These are phyloP conservation scores for Malbranchea zuffiana DNA, from an alignment of 2,329 filamentous ascomycete genomes.

Conservation along the genomic window DNA sequence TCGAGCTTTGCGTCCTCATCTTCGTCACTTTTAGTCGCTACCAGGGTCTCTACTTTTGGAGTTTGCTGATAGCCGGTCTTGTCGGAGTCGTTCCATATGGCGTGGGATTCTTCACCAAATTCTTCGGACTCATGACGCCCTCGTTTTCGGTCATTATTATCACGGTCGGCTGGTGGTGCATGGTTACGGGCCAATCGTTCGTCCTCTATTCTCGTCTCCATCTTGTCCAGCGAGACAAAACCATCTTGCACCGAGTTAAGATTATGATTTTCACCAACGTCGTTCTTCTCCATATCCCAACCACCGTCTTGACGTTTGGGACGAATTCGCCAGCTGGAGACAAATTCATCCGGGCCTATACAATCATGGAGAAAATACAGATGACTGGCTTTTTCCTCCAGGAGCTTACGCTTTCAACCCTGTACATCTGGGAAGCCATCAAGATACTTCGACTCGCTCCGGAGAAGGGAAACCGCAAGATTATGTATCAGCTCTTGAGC, in stretches of 20 bases:
- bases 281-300: constrained; percentile 27
- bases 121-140: constrained; percentile 38
- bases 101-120: constrained; percentile 39
- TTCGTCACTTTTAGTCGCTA: constrained; percentile 40
- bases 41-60: constrained; percentile 42
- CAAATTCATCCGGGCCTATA: constrained; percentile 23
- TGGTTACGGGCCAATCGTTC: constrained; percentile 31
- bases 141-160: constrained; percentile 23
- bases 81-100: constrained; percentile 37
- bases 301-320: constrained; percentile 27
- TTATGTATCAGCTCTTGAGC: constrained; percentile 40
- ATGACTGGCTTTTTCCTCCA: constrained; percentile 41
- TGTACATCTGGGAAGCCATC: constrained; percentile 45
- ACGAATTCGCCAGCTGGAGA: constrained; percentile 17
- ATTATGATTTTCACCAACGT: constrained; percentile 30
- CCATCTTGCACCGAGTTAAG: constrained; percentile 23
- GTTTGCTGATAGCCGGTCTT: constrained; percentile 35
- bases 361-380: constrained; percentile 38
- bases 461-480: constrained; percentile 32
- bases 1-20: constrained; percentile 40
- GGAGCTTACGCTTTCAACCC: constrained; percentile 37
- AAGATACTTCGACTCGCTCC: constrained; percentile 40
- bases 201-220: constrained; percentile 34
- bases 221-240: constrained; percentile 25
- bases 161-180: constrained; percentile 29